Evolutionary conservation across 768 basidiomycete genomes (phyloP).

Genomic region (Scleroderma citrinum): DNA sequence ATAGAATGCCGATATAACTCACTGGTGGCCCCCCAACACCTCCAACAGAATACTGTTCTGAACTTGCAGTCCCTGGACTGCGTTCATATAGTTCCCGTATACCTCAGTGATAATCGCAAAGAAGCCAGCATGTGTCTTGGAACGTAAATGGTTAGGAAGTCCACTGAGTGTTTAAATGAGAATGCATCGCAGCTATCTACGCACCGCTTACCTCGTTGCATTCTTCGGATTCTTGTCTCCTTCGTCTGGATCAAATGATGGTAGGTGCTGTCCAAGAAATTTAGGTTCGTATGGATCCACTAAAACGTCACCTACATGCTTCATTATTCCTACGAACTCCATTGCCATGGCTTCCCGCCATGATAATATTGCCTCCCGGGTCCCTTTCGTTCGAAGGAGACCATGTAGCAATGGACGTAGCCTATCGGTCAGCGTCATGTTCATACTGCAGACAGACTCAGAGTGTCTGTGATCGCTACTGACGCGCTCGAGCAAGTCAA

Average conservation of each 20-base stretch:
- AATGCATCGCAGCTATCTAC: not conserved
- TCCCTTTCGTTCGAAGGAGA: constrained; percentile 64
- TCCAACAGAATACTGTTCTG: constrained; percentile 55
- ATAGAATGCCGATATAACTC: constrained; percentile 11
- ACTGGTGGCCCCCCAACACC: constrained; percentile 47
- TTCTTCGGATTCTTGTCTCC: constrained; percentile 35
- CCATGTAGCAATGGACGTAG: constrained; percentile 71
- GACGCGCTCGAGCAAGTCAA: constrained; percentile 58
- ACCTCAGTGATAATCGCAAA: constrained; percentile 52
- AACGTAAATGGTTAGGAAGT: constrained; percentile 52
- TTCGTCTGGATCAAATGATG: constrained; percentile 51
- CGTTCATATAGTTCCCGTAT: constrained; percentile 56
- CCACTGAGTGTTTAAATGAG: constrained; percentile 16
- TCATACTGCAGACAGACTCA: constrained; percentile 17
- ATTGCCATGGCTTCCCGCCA: constrained; percentile 67
- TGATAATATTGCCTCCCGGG: constrained; percentile 59
- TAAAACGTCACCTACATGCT: constrained; percentile 43
- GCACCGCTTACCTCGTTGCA: constrained; percentile 18
- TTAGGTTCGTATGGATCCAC: not conserved
- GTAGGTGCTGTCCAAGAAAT: constrained; percentile 43
- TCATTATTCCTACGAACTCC: constrained; percentile 53
- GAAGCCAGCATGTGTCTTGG: constrained; percentile 67
- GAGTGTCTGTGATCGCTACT: constrained; percentile 14
- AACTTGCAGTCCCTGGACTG: constrained; percentile 60
- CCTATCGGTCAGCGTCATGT: constrained; percentile 52